A percentile compares a stretch with the other conserved stretches of the same genome.
These are phyloP conservation scores for Magnolia kwangsiensis DNA, from an alignment of 164 flowering plant species.

Conservation along the genomic window DNA sequence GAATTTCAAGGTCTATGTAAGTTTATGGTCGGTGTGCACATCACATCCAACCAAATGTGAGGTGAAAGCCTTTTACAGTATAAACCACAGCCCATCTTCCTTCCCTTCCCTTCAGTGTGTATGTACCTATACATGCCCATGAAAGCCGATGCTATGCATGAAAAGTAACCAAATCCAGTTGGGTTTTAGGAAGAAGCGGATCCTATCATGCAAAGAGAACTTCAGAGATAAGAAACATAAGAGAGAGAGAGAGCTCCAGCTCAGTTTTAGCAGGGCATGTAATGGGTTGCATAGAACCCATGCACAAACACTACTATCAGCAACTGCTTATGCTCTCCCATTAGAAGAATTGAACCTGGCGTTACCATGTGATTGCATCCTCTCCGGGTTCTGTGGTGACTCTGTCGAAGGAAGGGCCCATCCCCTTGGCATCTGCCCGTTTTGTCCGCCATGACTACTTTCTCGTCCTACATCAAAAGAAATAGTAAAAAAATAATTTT, in stretches of 20 bases:
- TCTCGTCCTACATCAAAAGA: slow-evolving; percentile 15
- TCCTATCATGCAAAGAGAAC: no score
- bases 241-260: background rate
- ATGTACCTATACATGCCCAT: no score
- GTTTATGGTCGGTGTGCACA: no score
- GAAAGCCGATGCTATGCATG: no score
- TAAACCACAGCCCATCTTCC: no score
- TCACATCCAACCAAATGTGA: no score
- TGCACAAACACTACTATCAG: background rate
- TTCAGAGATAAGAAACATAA: no score
- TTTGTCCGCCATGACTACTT: slow-evolving; percentile 22
- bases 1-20: no score
- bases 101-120: no score
- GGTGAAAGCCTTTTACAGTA: no score
- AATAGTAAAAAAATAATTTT: background rate
- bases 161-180: no score
- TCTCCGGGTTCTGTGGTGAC: slow-evolving; percentile 16
- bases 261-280: slow-evolving; percentile 5
- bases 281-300: background rate
- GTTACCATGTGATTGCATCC: background rate
- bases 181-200: no score
- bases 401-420: slow-evolving; percentile 71
- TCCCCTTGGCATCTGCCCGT: slow-evolving; percentile 22
- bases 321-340: slow-evolving; percentile 4
- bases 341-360: slow-evolving; percentile 1